A percentile compares a stretch with the other conserved stretches of the same genome.
Evolutionary conservation across 2,329 filamentous ascomycete species (phyloP).

Genomic region (Fusarium sp.): DNA sequence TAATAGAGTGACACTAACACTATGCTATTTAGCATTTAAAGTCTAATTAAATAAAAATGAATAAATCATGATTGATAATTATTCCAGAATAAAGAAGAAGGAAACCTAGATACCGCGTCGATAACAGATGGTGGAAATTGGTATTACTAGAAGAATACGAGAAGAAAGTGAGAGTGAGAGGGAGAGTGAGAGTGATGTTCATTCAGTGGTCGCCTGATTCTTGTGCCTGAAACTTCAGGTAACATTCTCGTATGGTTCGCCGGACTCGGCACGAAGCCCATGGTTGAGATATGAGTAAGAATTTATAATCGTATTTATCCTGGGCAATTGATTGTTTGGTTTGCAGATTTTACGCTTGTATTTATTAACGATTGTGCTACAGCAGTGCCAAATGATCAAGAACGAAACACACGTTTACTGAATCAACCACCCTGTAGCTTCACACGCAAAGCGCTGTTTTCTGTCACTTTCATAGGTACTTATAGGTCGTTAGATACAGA

Average conservation of each 20-base stretch:
- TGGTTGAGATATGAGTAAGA: neutral
- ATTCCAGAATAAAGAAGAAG: neutral
- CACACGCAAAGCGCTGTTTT: neutral
- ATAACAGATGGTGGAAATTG: neutral
- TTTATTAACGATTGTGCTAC: no score
- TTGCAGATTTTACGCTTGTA: neutral
- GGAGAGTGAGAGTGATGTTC: neutral
- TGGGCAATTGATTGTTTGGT: neutral
- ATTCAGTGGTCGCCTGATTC: neutral
- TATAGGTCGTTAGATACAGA: no score
- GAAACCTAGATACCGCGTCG: no score
- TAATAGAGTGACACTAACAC: slow-evolving; percentile 3
- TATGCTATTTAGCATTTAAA: neutral
- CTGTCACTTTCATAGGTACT: neutral
- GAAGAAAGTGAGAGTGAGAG: neutral
- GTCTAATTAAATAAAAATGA: neutral
- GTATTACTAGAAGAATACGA: slow-evolving; percentile 5
- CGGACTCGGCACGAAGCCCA: neutral
- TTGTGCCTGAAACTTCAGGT: slow-evolving; percentile 28
- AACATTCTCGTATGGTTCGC: neutral
- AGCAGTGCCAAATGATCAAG: neutral
- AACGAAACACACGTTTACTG: no score
- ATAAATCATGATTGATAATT: neutral
- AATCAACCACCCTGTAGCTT: neutral
- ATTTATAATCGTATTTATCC: neutral